Base-by-base conservation (phyloP, 2,329 filamentous ascomycete species). In the Helicocarpus griseus region DNA sequence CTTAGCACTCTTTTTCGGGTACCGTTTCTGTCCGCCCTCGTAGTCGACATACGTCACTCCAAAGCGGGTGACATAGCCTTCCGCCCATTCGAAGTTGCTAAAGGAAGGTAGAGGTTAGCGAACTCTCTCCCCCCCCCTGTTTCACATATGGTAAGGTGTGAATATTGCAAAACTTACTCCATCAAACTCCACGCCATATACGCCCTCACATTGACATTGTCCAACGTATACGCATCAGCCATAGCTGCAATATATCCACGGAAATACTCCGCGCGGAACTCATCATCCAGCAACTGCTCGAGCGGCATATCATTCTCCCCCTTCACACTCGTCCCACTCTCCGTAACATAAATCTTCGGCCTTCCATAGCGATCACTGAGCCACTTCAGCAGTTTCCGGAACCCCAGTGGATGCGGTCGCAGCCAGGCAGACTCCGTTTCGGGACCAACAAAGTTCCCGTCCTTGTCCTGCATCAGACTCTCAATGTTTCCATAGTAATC, bases 111-210 rank as follows among this genome's bases (percentile, higher is more conserved):
- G 14, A 17, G 52, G 33, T 29, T 38, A 54, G 45, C 45, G 35
- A 53, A 17, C 8, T n/a, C n/a, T n/a, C n/a, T n/a, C n/a, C n/a
- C n/a, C n/a, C n/a, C n/a, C n/a, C n/a, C n/a, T n/a, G n/a, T n/a
- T n/a, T n/a, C n/a, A n/a, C n/a, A n/a, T n/a, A n/a, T n/a, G n/a
- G n/a, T 17, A 51, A 58, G 54, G 55, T 41, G 49, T 55, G 40
- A 41, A 21, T 55, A 14, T 36, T 52, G 52, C 17, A 51, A 52
- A 53, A 75, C 76, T 67, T 72, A 81, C 77, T 94, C 89, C 78
- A 95, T 80, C 57, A 95, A 77, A 66, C 84, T 89, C 88, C 89
- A 95, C 14, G 85, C 88, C 74, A 91, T 81, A 69, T 93, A 94
- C 3, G 83, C 87, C 59, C 78, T 77, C 50, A 91, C 85, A 61